These are phyloP conservation scores for Colletotrichum musae DNA, from an alignment of 2,329 filamentous ascomycete species.

Conservation along the genomic window DNA sequence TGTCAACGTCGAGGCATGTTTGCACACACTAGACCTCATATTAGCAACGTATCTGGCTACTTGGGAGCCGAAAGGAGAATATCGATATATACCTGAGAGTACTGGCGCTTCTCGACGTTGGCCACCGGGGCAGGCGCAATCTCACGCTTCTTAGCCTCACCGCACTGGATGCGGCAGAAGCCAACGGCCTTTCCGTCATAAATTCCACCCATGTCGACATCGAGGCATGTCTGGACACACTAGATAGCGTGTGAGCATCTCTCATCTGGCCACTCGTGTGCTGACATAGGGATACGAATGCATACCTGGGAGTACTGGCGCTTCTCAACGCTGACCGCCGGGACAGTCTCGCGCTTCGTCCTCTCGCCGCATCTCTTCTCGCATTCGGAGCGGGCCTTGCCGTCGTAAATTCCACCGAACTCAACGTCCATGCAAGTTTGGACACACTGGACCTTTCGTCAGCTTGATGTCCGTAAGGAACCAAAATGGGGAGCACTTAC, in stretches of 20 bases:
- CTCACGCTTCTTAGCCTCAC: neutral
- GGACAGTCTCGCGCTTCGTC: neutral
- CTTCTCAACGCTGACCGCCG: neutral
- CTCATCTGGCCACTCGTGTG: no score
- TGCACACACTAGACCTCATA: conserved; percentile 1
- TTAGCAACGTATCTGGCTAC: no score
- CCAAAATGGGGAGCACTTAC: no score
- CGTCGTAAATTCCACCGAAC: conserved; percentile 1
- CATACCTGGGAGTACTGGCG: neutral
- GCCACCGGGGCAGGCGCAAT: no score
- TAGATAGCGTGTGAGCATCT: neutral
- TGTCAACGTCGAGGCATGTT: neutral
- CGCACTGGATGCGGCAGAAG: neutral
- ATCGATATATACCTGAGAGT: no score
- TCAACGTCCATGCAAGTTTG: neutral
- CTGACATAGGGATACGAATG: no score
- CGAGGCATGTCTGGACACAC: conserved; percentile 8
- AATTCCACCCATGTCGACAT: neutral
- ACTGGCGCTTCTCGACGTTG: no score
- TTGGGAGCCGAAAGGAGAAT: no score
- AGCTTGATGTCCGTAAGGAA: no score
- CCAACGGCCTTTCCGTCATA: conserved; percentile 10
- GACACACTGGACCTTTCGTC: neutral
- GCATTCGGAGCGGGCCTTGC: conserved; percentile 1
- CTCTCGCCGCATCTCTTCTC: neutral